phyloP scores from a whole-genome alignment of 2,329 filamentous ascomycete species.

The Xylariaceae sp. region DNA sequence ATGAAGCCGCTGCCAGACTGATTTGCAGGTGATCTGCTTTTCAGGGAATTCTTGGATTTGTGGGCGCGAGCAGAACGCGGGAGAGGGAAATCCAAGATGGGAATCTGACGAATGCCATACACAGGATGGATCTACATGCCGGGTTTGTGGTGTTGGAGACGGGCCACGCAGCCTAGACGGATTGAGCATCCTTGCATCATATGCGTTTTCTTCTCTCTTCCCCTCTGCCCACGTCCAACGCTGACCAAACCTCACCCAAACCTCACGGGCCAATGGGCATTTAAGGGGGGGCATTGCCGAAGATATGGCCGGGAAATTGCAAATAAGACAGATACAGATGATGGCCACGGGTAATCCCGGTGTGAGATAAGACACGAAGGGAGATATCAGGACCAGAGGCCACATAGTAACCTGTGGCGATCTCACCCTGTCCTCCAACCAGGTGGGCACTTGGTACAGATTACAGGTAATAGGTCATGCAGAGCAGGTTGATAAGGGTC shows the following conservation, averaged over 20 bases:
- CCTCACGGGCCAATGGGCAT: conserved; percentile 16
- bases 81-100: conserved; percentile 21
- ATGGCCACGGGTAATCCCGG: background rate
- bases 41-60: conserved; percentile 17
- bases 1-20: background rate
- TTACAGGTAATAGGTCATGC: too few species aligned
- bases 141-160: background rate
- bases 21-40: background rate
- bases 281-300: background rate
- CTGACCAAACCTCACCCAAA: conserved; percentile 2
- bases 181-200: background rate
- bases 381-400: background rate
- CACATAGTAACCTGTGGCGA: too few species aligned
- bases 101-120: conserved; percentile 24
- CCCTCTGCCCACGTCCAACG: background rate
- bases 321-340: background rate
- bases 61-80: conserved; percentile 2
- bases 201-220: background rate
- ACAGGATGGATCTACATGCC: conserved; percentile 1
- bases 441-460: too few species aligned
- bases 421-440: too few species aligned
- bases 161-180: conserved; percentile 10
- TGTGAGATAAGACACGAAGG: background rate
- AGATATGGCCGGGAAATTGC: conserved; percentile 3
- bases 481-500: background rate